Evolutionary conservation across 2,329 filamentous ascomycete genomes (phyloP), one percentile per base, ranked within the genome.

Genomic region (Xylariaceae sp.): DNA sequence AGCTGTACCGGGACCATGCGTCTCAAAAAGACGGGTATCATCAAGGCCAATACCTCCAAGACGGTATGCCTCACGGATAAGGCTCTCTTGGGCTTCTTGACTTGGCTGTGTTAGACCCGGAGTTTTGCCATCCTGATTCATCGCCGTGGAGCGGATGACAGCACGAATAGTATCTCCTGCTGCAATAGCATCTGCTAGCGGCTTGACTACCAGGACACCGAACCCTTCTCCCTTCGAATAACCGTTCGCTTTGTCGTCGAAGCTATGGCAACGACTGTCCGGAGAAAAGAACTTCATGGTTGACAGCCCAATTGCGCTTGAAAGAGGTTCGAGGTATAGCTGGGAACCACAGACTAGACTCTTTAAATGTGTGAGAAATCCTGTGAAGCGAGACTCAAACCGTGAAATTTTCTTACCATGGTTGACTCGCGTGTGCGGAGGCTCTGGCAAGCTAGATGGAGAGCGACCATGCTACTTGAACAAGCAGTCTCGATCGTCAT

Each of bases 401-500:
- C n/a, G n/a, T n/a, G n/a, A n/a, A n/a, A n/a, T 7, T n/a, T 27
- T 27, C 14, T 21, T 42, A 35, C 41, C 33, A 43, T 43, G 8
- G 11, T 8, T 7, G 41, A 6, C 17, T 36, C 33, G 8, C 25
- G 8, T n/a, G 10, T 6, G 4, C 11, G 20, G n/a, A 42, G 10
- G 25, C 25, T 23, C 22, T 27, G 41, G 17, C 41, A 43, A 12
- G 32, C 41, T 6, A 36, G 41, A 22, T 43, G 6, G 17, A 43
- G 22, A 14, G 41, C 41, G 6, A 43, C 22, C 41, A 43, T 16
- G 22, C 41, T 43, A 33, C 41, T 43, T 12, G 41, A 43, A 43
- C 41, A 43, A 8, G 41, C 41, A 4, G 41, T 43, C 5, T 43
- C 41, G 8, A 43, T 22, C 5, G 32, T 37, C 11, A 43, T 20